phyloP scores from a whole-genome alignment of 768 basidiomycete genomes.

The Gymnopilus dilepis region DNA sequence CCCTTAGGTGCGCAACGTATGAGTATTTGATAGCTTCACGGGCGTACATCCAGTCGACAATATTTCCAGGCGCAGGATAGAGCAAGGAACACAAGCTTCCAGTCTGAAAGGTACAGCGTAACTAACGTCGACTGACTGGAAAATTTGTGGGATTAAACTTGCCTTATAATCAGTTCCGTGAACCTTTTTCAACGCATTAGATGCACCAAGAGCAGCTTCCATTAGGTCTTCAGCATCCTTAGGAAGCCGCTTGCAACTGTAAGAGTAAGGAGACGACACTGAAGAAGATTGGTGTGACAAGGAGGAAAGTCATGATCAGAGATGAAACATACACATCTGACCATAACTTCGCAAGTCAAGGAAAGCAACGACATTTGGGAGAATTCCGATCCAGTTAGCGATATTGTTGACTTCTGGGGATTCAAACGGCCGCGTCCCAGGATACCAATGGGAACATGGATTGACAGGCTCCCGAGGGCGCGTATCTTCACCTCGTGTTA shows the following conservation, averaged over 20 bases:
- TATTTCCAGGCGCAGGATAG: constrained; percentile 41
- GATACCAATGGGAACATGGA: constrained; percentile 79
- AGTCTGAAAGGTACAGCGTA: constrained; percentile 11
- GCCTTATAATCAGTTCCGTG: constrained; percentile 66
- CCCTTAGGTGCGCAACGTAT: constrained; percentile 39
- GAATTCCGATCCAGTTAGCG: constrained; percentile 64
- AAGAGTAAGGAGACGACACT: constrained; percentile 85
- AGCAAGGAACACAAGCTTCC: constrained; percentile 36
- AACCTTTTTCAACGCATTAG: constrained; percentile 54
- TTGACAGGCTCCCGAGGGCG: constrained; percentile 40
- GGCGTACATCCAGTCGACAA: constrained; percentile 43
- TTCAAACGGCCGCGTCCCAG: constrained; percentile 76
- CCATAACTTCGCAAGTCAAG: constrained; percentile 83
- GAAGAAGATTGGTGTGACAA: not conserved
- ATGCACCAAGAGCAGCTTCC: constrained; percentile 73
- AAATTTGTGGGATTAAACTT: constrained; percentile 6
- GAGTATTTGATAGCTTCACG: constrained; percentile 37
- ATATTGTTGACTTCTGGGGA: constrained; percentile 78
- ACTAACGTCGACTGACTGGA: not conserved
- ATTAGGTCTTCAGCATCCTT: constrained; percentile 77
- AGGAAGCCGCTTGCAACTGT: constrained; percentile 64
- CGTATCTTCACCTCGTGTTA: constrained; percentile 10
- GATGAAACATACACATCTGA: constrained; percentile 67
- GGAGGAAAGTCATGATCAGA: not conserved
- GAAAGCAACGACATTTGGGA: constrained; percentile 64